phyloP scores from a whole-genome alignment of 371 early-diverging fungal species.

The Dichotomocladium elegans region DNA sequence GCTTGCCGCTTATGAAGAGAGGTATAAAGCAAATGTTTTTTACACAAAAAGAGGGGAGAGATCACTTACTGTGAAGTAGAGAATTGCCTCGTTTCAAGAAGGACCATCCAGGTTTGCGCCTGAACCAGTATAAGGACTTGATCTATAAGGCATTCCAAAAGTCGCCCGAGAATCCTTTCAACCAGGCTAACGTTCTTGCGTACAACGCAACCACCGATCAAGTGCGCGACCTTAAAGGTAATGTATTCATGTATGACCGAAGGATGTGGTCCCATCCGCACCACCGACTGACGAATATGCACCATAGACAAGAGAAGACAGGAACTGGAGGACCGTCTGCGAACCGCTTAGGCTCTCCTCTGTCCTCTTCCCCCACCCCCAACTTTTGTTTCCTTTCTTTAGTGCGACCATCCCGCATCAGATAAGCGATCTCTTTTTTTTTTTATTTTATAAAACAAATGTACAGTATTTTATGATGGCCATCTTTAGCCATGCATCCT shows the following conservation, averaged over 20 bases:
- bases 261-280: background rate
- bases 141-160: constrained; percentile 78
- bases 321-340: constrained; percentile 31
- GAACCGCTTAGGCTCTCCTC: constrained; percentile 20
- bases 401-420: too few relatives aligned
- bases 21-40: constrained; percentile 11
- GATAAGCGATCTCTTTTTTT: background rate
- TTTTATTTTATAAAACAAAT: background rate
- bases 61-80: constrained; percentile 3
- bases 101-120: constrained; percentile 74
- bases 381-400: too few relatives aligned
- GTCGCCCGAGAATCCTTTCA: constrained; percentile 84
- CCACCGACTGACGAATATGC: background rate
- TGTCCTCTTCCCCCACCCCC: too few relatives aligned
- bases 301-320: constrained; percentile 21
- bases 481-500: constrained; percentile 7
- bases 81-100: constrained; percentile 55
- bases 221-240: constrained; percentile 39
- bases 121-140: constrained; percentile 71
- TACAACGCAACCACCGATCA: constrained; percentile 72
- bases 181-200: constrained; percentile 64
- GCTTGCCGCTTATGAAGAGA: constrained; percentile 67
- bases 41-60: background rate
- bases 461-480: background rate
- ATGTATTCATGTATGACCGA: background rate